Evolutionary conservation across 352 stramenopile genomes (phyloP), one percentile per base, ranked within the genome.

Genomic region (Phytopythium ostracodes): DNA sequence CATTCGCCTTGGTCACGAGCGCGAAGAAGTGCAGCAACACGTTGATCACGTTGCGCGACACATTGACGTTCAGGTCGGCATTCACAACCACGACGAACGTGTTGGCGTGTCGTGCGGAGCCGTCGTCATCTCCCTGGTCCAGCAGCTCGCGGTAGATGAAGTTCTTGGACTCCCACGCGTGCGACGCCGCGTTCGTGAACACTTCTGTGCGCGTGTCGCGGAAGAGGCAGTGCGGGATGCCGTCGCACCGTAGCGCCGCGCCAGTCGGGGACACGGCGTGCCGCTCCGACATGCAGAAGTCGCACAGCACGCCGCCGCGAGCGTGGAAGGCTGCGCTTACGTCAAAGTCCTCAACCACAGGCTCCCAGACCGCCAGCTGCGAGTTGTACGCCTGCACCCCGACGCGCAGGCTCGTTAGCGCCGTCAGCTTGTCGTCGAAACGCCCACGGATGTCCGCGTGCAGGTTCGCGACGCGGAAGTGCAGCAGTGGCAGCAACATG

Each of bases 361-460:
- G 86, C 38, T 95, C 86, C 86, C 86, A 95, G 8, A 95, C 86
- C 25, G 86, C 86, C 31, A 95, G 61, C 59, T 92, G 84, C n/a
- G 82, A 90, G 57, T 95, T 95, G 53, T 95, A 95, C 22, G 77
- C 84, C 73, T 95, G 86, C 25, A 95, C 70, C 27, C 81, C 85
- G 43, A 90, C 75, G 38, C 83, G 75, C 8, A 93, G 59, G 63
- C 77, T 85, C 11, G 81, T 66, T 42, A 93, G 62, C 9, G 75
- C 81, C 11, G 81, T 89, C 17, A 88, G 75, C 54, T 81, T 83
- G 29, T 84, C 71, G 47, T 87, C 76, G 22, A 92, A 67, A 4
- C 79, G 73, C 29, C 84, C 81, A 35, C 83, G 73, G 25, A 94
- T 68, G 54, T 90, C 79, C 0, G 86, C 65, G 50, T 89, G 75